Evolutionary conservation across 805 yeast genomes (phyloP).

Genomic region (Saturnispora ahearnii): DNA sequence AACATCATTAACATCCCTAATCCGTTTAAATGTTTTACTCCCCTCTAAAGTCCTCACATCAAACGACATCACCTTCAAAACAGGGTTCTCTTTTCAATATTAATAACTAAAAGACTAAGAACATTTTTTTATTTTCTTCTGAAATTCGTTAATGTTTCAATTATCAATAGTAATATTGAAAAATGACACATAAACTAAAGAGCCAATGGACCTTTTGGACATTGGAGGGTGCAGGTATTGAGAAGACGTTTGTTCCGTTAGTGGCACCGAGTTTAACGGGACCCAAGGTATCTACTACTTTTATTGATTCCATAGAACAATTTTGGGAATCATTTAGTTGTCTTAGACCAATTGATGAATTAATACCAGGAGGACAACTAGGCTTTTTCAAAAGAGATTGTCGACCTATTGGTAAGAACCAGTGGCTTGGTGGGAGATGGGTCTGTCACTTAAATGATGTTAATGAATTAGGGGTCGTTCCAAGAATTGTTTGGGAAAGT

Average conservation of each 20-base stretch:
- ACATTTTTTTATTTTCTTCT: too few species aligned
- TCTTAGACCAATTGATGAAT: slow-evolving; percentile 32
- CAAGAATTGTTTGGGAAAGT: slow-evolving; percentile 45
- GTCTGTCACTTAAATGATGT: slow-evolving; percentile 27
- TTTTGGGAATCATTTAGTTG: slow-evolving; percentile 38
- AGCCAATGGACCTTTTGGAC: slow-evolving; percentile 1
- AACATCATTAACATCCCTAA: neutral
- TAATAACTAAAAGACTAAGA: neutral
- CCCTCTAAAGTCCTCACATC: neutral
- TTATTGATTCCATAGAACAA: slow-evolving; percentile 42
- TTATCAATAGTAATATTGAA: neutral
- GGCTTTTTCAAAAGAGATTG: slow-evolving; percentile 51
- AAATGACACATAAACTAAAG: neutral
- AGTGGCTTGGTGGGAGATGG: slow-evolving; percentile 57
- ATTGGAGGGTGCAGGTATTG: neutral
- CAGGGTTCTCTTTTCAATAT: too few species aligned
- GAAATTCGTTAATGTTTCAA: neutral
- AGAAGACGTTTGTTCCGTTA: neutral
- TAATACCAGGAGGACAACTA: slow-evolving; percentile 41
- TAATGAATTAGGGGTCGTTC: slow-evolving; percentile 18
- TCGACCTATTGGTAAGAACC: slow-evolving; percentile 64
- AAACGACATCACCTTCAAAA: neutral
- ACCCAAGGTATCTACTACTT: neutral
- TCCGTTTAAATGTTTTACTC: neutral
- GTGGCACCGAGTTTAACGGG: neutral